phyloP scores from a whole-genome alignment of 73 alveolate species.

The Tetrahymena thermophila region DNA sequence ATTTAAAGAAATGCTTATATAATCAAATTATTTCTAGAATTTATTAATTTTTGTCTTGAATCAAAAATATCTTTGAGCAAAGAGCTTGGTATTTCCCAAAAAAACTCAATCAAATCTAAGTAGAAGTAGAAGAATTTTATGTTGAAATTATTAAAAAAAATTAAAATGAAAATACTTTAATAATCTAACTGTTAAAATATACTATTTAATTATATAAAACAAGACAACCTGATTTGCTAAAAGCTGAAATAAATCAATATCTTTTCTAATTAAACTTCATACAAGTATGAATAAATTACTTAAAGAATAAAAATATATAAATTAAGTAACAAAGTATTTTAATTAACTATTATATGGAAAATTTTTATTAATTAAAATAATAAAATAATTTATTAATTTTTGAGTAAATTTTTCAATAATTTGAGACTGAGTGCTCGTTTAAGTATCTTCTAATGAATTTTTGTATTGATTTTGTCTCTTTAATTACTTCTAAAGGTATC shows the following conservation, averaged over 20 bases:
- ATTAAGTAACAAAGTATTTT: not conserved
- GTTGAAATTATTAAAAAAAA: no score
- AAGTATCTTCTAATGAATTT: conserved; percentile 4
- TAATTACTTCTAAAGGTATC: conserved; percentile 27
- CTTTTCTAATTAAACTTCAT: no score
- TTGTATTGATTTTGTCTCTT: conserved; percentile 15
- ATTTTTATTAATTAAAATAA: not conserved
- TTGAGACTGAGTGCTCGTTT: not conserved
- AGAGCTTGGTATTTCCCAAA: not conserved
- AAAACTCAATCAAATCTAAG: not conserved
- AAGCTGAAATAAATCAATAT: no score
- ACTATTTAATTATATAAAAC: no score
- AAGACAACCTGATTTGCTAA: no score
- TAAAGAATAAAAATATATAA: no score
- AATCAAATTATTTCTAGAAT: not conserved
- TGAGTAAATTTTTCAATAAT: not conserved
- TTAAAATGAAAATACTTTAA: no score
- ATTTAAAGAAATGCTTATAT: no score
- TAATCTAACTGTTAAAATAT: no score
- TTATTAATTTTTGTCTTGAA: not conserved
- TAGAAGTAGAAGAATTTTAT: not conserved
- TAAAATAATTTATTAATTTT: no score
- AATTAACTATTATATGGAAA: not conserved
- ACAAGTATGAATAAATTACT: no score
- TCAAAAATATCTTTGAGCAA: not conserved